phyloP scores from a whole-genome alignment of 1,284 basidiomycete genomes.

The Amylostereum chailletii region DNA sequence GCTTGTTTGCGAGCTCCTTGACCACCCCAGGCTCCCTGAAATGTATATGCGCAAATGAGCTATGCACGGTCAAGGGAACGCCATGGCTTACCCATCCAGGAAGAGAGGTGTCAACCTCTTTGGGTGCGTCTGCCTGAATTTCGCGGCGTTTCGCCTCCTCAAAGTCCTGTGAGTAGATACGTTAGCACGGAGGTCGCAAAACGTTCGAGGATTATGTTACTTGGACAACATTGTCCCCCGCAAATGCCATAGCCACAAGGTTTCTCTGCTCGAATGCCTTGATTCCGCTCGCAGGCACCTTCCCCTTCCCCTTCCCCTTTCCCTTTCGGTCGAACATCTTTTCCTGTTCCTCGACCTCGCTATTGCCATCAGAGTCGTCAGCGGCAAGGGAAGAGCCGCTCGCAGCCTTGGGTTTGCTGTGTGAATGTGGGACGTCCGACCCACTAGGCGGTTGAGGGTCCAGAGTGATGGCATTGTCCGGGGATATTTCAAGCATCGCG shows the following conservation, averaged over 20 bases:
- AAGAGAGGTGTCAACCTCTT: slow-evolving; percentile 82
- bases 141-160: slow-evolving; percentile 74
- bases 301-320: slow-evolving; percentile 36
- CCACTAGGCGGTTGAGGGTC: too few relatives aligned
- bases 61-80: slow-evolving; percentile 16
- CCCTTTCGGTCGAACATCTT: slow-evolving; percentile 32
- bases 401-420: slow-evolving; percentile 12
- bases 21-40: slow-evolving; percentile 88
- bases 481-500: slow-evolving; percentile 68
- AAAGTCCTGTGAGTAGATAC: slow-evolving; percentile 55
- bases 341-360: slow-evolving; percentile 65
- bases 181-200: slow-evolving; percentile 4
- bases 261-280: slow-evolving; percentile 80
- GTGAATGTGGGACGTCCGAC: too few relatives aligned
- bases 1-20: slow-evolving; percentile 52
- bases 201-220: slow-evolving; percentile 30
- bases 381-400: slow-evolving; percentile 15
- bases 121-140: slow-evolving; percentile 79
- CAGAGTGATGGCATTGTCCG: slow-evolving; percentile 23
- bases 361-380: slow-evolving; percentile 48
- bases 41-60: neutral
- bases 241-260: slow-evolving; percentile 90
- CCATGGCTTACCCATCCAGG: slow-evolving; percentile 77
- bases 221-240: slow-evolving; percentile 90
- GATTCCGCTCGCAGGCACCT: slow-evolving; percentile 30